Evolutionary conservation across 2,329 filamentous ascomycete species (phyloP).

Genomic region (Ceratocystis diversiconidia): DNA sequence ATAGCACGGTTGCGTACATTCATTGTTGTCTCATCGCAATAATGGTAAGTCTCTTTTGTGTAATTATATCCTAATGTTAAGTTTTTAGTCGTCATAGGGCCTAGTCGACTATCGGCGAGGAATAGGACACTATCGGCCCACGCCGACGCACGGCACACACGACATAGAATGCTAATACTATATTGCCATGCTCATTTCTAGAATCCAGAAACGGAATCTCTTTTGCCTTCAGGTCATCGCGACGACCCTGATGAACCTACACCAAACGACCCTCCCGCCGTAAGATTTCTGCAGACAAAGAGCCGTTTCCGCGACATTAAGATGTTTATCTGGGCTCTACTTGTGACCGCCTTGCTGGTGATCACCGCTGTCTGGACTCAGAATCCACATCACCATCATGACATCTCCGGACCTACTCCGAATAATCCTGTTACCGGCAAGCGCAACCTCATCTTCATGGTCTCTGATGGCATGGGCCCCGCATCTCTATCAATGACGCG

Average conservation of each 20-base stretch:
- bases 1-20: neutral
- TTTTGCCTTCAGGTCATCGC: constrained; percentile 25
- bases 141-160: neutral
- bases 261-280: constrained; percentile 22
- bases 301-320: constrained; percentile 52
- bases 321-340: constrained; percentile 67
- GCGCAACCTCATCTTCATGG: constrained; percentile 96
- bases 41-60: constrained; percentile 16
- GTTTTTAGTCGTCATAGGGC: neutral
- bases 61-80: neutral
- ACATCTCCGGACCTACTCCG: constrained; percentile 20
- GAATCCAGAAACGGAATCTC: constrained; percentile 21
- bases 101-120: neutral
- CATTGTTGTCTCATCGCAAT: neutral
- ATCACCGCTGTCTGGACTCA: constrained; percentile 65
- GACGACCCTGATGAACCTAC: constrained; percentile 23
- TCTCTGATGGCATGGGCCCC: constrained; percentile 96
- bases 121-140: no score
- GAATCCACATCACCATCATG: constrained; percentile 54
- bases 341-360: constrained; percentile 66
- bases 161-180: neutral
- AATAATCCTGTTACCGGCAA: constrained; percentile 39
- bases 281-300: neutral
- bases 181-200: neutral
- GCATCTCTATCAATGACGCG: constrained; percentile 77